phyloP scores from a whole-genome alignment of 2,329 filamentous ascomycete species.

The Alternaria panax region DNA sequence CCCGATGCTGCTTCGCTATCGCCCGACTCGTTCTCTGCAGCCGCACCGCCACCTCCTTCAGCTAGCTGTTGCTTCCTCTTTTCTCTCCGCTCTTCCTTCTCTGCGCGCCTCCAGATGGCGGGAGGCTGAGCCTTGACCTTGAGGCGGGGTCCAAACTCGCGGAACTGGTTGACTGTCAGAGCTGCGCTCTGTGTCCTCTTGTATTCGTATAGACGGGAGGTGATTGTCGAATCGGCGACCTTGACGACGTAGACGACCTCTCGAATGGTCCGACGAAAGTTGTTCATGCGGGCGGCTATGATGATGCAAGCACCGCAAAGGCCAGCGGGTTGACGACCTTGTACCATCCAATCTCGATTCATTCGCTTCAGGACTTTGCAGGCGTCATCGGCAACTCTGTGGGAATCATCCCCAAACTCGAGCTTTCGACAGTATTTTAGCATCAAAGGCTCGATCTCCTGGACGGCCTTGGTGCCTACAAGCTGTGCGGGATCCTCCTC shows the following conservation, averaged over 20 bases:
- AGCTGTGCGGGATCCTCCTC: slow-evolving; percentile 63
- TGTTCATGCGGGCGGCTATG: slow-evolving; percentile 96
- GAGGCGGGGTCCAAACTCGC: slow-evolving; percentile 69
- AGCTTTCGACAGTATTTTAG: slow-evolving; percentile 89
- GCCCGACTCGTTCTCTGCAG: slow-evolving; percentile 8
- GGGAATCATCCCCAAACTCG: slow-evolving; percentile 83
- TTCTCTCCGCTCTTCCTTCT: slow-evolving; percentile 52
- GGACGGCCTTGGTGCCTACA: slow-evolving; percentile 61
- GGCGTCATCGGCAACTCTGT: slow-evolving; percentile 87
- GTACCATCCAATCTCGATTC: slow-evolving; percentile 97
- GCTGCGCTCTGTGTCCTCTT: slow-evolving; percentile 83
- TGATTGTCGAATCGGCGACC: slow-evolving; percentile 91
- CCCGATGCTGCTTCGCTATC: slow-evolving; percentile 18
- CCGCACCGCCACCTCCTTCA: slow-evolving; percentile 19
- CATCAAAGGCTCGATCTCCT: slow-evolving; percentile 86
- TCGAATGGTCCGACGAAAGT: slow-evolving; percentile 88
- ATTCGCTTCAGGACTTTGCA: slow-evolving; percentile 88
- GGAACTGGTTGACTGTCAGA: slow-evolving; percentile 87
- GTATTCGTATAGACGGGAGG: slow-evolving; percentile 91
- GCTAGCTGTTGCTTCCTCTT: slow-evolving; percentile 32
- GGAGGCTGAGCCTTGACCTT: slow-evolving; percentile 75
- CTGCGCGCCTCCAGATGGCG: slow-evolving; percentile 73
- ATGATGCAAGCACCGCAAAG: slow-evolving; percentile 94
- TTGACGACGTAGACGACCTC: slow-evolving; percentile 99
- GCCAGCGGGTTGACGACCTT: slow-evolving; percentile 89